phyloP scores from a whole-genome alignment of 164 flowering plant genomes.

The grape (Vitis vinifera) region DNA sequence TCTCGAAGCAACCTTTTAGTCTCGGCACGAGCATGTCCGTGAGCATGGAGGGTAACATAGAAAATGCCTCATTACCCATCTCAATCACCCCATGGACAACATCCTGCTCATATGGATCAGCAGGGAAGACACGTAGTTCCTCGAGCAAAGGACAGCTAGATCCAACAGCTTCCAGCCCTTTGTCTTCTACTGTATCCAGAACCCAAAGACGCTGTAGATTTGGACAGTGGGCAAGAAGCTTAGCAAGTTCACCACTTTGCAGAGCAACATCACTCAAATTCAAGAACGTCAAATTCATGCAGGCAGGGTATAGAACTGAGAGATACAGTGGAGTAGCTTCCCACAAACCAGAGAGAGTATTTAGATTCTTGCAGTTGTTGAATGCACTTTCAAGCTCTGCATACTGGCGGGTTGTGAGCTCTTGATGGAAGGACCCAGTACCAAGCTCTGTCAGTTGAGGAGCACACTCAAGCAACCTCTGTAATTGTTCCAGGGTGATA shows the following conservation, averaged over 20 bases:
- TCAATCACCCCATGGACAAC: slow-evolving; percentile 56
- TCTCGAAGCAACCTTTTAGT: too few relatives aligned
- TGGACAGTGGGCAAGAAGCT: slow-evolving; percentile 41
- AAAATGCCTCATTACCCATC: slow-evolving; percentile 28
- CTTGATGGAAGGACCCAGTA: too few relatives aligned
- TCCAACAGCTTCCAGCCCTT: slow-evolving; percentile 76
- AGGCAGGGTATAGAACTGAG: slow-evolving; percentile 56
- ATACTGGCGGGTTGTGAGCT: too few relatives aligned
- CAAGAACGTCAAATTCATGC: slow-evolving; percentile 59
- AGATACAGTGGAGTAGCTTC: slow-evolving; percentile 52
- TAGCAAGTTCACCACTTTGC: slow-evolving; percentile 53
- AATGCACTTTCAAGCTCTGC: too few relatives aligned
- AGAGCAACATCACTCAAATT: slow-evolving; percentile 65
- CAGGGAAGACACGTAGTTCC: slow-evolving; percentile 86
- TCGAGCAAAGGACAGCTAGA: slow-evolving; percentile 56
- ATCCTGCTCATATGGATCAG: slow-evolving; percentile 53
- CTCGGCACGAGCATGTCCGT: too few relatives aligned
- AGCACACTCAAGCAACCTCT: too few relatives aligned
- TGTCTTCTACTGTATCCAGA: slow-evolving; percentile 69
- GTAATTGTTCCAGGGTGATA: too few relatives aligned
- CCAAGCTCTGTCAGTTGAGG: too few relatives aligned
- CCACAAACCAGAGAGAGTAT: too few relatives aligned
- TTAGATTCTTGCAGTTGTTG: too few relatives aligned
- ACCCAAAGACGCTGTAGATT: slow-evolving; percentile 58
- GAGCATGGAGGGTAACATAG: too few relatives aligned